Conservation (phyloP, 2,329 filamentous ascomycete genomes). For the Fusarium temperatum region DNA sequence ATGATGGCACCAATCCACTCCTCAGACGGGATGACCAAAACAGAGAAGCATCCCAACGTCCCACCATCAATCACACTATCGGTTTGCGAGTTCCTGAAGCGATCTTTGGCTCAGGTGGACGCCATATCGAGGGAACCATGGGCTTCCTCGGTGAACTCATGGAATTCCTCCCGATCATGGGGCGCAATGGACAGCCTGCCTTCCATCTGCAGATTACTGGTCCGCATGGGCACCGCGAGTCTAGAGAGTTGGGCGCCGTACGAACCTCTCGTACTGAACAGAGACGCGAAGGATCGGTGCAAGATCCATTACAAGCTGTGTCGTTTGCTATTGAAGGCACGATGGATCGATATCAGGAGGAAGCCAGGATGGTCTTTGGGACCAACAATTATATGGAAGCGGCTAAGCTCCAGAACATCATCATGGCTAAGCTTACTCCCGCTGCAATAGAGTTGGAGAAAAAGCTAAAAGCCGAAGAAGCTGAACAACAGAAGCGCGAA, state of each 20-base stretch:
- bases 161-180: conserved; percentile 60
- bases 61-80: conserved; percentile 61
- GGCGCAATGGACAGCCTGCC: conserved; percentile 58
- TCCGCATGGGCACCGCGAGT: conserved; percentile 57
- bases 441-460: conserved; percentile 85
- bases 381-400: conserved; percentile 70
- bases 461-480: conserved; percentile 69
- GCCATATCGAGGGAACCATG: conserved; percentile 60
- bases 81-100: conserved; percentile 60
- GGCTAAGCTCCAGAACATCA: conserved; percentile 71
- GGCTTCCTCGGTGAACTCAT: conserved; percentile 65
- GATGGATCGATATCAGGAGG: conserved; percentile 83
- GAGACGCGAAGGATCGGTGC: conserved; percentile 57
- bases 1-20: conserved; percentile 88
- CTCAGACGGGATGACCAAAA: conserved; percentile 69
- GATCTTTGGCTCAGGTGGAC: conserved; percentile 52
- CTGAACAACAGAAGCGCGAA: conserved; percentile 58
- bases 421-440: conserved; percentile 80
- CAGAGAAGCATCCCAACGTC: conserved; percentile 59
- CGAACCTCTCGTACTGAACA: conserved; percentile 58
- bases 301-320: conserved; percentile 78
- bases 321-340: conserved; percentile 79
- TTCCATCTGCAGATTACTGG: conserved; percentile 69
- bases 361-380: conserved; percentile 87
- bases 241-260: conserved; percentile 58